phyloP scores from a whole-genome alignment of 148 eudicot species.

The Rhododendron ovatum region DNA sequence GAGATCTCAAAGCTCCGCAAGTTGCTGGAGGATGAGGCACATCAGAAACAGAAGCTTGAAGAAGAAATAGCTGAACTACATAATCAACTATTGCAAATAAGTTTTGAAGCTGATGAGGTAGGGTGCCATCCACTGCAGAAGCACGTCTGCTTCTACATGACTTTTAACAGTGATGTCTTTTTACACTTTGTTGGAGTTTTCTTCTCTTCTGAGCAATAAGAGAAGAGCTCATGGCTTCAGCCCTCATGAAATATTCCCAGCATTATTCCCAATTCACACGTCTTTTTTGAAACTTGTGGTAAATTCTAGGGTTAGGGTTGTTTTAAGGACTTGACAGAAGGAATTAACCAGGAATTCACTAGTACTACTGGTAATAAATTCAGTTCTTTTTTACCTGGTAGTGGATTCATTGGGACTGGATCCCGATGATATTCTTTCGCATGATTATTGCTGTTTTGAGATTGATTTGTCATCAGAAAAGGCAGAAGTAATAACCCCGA shows the following conservation, averaged over 20 bases:
- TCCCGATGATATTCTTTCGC: not conserved
- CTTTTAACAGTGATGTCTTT: not conserved
- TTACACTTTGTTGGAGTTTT: not conserved
- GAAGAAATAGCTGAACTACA: constrained; percentile 69
- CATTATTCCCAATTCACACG: not conserved
- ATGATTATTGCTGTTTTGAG: not conserved
- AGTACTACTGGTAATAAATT: not conserved
- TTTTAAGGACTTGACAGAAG: not conserved
- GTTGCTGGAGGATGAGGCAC: constrained; percentile 65
- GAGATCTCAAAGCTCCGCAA: constrained; percentile 62
- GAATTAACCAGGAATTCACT: not conserved
- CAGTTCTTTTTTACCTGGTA: not conserved
- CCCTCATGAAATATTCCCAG: not conserved
- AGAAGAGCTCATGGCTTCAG: not conserved
- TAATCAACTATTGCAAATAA: constrained; percentile 70
- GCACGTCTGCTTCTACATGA: not conserved
- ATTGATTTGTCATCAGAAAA: not conserved
- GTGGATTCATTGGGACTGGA: not conserved
- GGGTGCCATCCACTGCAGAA: not conserved
- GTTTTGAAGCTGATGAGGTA: constrained; percentile 94
- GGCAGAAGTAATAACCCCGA: not conserved
- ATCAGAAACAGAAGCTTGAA: constrained; percentile 66
- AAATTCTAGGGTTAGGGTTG: not conserved
- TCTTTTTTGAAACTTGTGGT: not conserved
- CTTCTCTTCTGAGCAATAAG: not conserved